A percentile compares a stretch with the other conserved stretches of the same genome.
phyloP scores from a whole-genome alignment of 345 rosid genomes.

The Ceriops zippeliana region DNA sequence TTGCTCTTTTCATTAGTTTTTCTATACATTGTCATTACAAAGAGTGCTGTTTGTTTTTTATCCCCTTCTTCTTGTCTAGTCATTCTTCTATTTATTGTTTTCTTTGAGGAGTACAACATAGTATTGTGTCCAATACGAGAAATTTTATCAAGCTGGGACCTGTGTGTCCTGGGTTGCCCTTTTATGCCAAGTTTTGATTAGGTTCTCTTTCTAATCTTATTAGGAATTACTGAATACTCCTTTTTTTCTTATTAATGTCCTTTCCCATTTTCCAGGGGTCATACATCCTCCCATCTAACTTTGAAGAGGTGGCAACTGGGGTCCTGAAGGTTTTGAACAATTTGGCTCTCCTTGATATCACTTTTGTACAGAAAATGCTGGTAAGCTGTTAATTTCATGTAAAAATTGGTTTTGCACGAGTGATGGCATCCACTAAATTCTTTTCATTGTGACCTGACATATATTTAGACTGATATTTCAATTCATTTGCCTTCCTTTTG shows the following conservation, averaged over 20 bases:
- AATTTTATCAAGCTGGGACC: neutral
- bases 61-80: neutral
- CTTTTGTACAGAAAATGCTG: slow-evolving; percentile 60
- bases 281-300: slow-evolving; percentile 62
- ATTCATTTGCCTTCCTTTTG: neutral
- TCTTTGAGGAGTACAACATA: neutral
- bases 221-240: neutral
- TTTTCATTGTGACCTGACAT: neutral
- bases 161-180: neutral
- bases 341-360: slow-evolving; percentile 61
- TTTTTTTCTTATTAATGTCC: neutral
- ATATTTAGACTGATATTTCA: neutral
- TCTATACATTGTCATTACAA: neutral
- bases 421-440: slow-evolving; percentile 9
- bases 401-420: neutral
- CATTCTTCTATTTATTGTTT: neutral
- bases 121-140: neutral
- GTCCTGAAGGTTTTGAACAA: slow-evolving; percentile 70
- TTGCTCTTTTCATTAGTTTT: neutral
- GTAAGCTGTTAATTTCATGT: slow-evolving; percentile 32
- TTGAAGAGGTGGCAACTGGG: slow-evolving; percentile 74
- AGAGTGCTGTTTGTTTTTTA: no score
- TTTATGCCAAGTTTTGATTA: neutral
- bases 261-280: slow-evolving; percentile 38
- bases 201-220: neutral